phyloP scores from a whole-genome alignment of 2,329 filamentous ascomycete species.

The Diaporthe velutina region DNA sequence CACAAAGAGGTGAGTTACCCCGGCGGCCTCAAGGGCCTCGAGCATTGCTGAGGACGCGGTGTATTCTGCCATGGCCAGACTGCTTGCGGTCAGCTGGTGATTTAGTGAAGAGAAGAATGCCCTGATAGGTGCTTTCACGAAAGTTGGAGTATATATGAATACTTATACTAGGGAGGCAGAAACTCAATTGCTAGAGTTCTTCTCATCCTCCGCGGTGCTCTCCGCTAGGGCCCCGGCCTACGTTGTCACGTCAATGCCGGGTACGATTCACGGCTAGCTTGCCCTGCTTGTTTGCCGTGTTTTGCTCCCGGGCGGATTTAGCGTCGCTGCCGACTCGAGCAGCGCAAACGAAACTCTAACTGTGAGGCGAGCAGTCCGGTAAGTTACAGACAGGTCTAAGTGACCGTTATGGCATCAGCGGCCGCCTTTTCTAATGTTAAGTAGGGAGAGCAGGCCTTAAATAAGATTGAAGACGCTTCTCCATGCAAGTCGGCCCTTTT shows the following conservation, averaged over 20 bases:
- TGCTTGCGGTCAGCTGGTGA: neutral
- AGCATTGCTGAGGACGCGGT: slow-evolving; percentile 77
- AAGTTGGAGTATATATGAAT: neutral
- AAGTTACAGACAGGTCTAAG: no score
- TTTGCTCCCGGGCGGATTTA: no score
- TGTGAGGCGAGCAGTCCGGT: no score
- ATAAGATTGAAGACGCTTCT: no score
- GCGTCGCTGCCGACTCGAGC: no score
- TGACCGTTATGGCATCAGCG: no score
- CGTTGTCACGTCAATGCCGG: neutral
- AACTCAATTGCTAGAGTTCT: neutral
- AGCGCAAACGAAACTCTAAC: no score
- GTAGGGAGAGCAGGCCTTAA: no score
- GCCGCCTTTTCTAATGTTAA: no score
- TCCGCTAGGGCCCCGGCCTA: neutral
- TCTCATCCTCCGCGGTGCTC: neutral
- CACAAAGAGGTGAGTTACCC: slow-evolving; percentile 64
- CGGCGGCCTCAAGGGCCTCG: slow-evolving; percentile 72
- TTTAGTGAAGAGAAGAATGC: neutral
- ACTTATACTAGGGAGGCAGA: neutral
- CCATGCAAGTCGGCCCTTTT: no score
- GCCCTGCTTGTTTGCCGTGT: no score
- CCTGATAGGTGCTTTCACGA: neutral
- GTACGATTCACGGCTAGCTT: no score
- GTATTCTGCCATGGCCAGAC: slow-evolving; percentile 24